Percentiles rank a stretch among this genome's conserved stretches.
phyloP scores from a whole-genome alignment of 345 rosid species.

The Pugionium cornutum region DNA sequence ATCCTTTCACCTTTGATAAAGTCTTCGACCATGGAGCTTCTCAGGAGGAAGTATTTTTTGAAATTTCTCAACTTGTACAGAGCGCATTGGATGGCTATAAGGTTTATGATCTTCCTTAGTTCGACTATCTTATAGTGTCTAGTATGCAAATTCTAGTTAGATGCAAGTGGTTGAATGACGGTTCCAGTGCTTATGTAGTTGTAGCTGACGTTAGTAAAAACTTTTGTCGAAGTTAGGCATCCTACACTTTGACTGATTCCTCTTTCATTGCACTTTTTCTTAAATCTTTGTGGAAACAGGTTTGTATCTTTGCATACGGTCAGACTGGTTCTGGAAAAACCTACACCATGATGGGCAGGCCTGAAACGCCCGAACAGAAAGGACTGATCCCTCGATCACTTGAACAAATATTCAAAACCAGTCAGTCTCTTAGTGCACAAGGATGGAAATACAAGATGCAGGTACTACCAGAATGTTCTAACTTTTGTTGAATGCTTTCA shows the following conservation, averaged over 20 bases:
- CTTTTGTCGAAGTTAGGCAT: neutral
- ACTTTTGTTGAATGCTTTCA: neutral
- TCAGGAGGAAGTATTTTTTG: conserved; percentile 83
- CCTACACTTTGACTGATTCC: neutral
- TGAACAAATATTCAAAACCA: conserved; percentile 75
- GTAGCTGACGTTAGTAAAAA: neutral
- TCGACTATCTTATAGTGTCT: conserved; percentile 2
- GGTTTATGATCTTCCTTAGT: conserved; percentile 43
- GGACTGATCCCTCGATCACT: conserved; percentile 91
- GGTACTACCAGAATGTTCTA: conserved; percentile 41
- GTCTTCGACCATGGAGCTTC: conserved; percentile 84
- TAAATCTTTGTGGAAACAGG: conserved; percentile 44
- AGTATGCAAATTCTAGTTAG: no score
- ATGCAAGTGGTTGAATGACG: neutral
- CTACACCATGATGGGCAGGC: conserved; percentile 95
- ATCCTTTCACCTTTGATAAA: conserved; percentile 90
- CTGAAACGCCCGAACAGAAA: conserved; percentile 60
- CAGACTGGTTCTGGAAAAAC: conserved; percentile 97
- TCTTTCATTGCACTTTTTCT: neutral
- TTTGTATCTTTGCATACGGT: conserved; percentile 93
- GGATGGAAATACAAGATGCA: conserved; percentile 95
- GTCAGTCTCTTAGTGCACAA: conserved; percentile 64
- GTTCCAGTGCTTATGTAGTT: neutral
- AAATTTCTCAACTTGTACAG: conserved; percentile 90
- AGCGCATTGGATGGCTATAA: conserved; percentile 98